Base-by-base conservation (phyloP, 352 stramenopile genomes). In the Phytophthora pseudosyringae region DNA sequence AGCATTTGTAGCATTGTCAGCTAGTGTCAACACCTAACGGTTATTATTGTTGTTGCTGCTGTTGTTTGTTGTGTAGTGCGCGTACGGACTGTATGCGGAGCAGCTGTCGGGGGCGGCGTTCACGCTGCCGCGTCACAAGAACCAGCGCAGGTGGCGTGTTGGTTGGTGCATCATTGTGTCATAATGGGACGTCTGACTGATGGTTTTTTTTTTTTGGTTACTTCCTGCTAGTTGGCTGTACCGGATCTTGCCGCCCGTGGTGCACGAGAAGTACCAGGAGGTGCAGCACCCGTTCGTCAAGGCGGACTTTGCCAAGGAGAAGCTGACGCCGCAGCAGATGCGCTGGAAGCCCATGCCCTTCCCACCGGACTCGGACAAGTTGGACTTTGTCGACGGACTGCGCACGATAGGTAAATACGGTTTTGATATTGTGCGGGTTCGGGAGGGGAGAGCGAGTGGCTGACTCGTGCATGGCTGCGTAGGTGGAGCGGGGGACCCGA, bases 51-150 rank as follows among this genome's bases (percentile, higher is more conserved):
- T 31, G n/a, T 46, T 46, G 10, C 28, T 46, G 10, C 28, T 16
- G 16, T 11, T 25, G 8, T 18, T 26, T 35, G 5, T 18, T 32
- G 26, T 40, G 16, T n/a, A 86, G 64, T 98, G 95, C 39, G 82
- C 96, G 1, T 97, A 97, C 56, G 89, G 91, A 7, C 76, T 98
- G 35, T 97, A 97, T 59, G 86, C 96, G 4, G 97, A 99, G 78
- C 96, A 99, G 72, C 69, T 99, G 31, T 98, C 93, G 16, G 97
- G 97, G 41, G 98, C 96, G 48, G 95, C 96, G 28, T 99, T 99
- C 82, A 99, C 97, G 25, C 64, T 96, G 54, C 95, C 96, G 44
- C 87, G 96, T 21, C 76, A 88, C 64, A 88, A 76, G 51, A 96
- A 96, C 75, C 82, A 96, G 59, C 86, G 83, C 77, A 83, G 63